Base-by-base conservation (phyloP, 176 grass and related monocot genomes). In the Eragrostis curvula region DNA sequence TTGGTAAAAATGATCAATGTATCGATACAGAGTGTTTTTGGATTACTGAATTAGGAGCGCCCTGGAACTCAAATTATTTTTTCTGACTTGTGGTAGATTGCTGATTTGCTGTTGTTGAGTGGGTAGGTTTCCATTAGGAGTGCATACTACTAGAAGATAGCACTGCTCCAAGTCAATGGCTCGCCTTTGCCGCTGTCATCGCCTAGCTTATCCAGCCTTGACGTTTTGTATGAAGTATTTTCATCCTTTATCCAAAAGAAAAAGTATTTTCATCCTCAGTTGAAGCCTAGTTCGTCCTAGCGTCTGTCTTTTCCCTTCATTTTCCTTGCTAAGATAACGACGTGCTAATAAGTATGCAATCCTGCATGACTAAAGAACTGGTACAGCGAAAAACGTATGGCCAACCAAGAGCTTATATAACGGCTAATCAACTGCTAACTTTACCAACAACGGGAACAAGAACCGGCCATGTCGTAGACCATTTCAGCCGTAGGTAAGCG, bases 91-190 rank as follows among this genome's bases (percentile, higher is more conserved):
- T n/a, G n/a, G n/a, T n/a, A n/a, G n/a, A n/a, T n/a, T n/a, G n/a
- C n/a, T n/a, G n/a, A n/a, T n/a, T n/a, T n/a, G n/a, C n/a, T n/a
- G n/a, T n/a, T n/a, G n/a, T n/a, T n/a, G n/a, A n/a, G n/a, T n/a
- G n/a, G n/a, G n/a, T n/a, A n/a, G n/a, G n/a, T n/a, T n/a, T n/a
- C n/a, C n/a, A n/a, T n/a, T n/a, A n/a, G n/a, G n/a, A n/a, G n/a
- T n/a, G n/a, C n/a, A n/a, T n/a, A n/a, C n/a, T n/a, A n/a, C n/a
- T n/a, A n/a, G n/a, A n/a, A 63, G 9, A 17, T 45, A 32, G 6
- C 12, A 58, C 72, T 57, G 68, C 17, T 76, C n/a, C 12, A 47
- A 69, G 82, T 84, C 73, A 40, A 77, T 7, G 65, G 5, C 29
- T 47, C 25, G 39, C 72, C 1, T 76, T 57, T 8, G 49, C 58